phyloP scores from a whole-genome alignment of 306 rosid species.

The Glycine latifolia region DNA sequence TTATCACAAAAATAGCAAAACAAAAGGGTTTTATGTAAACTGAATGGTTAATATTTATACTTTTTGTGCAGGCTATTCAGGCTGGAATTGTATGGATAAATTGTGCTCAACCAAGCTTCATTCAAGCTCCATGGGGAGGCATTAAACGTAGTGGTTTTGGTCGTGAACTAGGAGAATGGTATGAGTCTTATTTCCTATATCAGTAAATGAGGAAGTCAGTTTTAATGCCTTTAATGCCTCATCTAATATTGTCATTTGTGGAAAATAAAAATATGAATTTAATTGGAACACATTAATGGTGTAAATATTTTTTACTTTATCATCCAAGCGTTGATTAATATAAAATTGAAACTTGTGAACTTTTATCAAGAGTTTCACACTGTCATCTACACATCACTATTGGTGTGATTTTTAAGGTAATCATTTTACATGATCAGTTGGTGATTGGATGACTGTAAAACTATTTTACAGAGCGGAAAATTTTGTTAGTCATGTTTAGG shows the following conservation, averaged over 20 bases:
- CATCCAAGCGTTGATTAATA: no score
- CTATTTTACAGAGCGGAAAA: no score
- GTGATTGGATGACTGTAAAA: no score
- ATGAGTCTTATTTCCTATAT: conserved; percentile 37
- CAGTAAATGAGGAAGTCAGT: not conserved
- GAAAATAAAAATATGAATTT: not conserved
- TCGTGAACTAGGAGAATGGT: conserved; percentile 94
- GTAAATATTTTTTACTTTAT: no score
- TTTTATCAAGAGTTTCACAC: no score
- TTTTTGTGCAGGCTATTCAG: conserved; percentile 64
- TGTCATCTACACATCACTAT: no score
- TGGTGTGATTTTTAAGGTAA: no score
- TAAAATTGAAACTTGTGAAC: no score
- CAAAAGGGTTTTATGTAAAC: conserved; percentile 13
- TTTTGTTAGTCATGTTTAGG: no score
- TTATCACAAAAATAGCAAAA: not conserved
- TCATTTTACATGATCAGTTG: no score
- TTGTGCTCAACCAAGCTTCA: conserved; percentile 84
- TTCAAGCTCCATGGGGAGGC: conserved; percentile 98
- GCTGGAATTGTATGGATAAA: conserved; percentile 87
- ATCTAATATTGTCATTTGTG: conserved; percentile 11
- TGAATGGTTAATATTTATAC: not conserved
- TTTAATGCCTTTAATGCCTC: not conserved
- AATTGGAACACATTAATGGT: no score
- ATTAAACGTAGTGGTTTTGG: conserved; percentile 85